phyloP scores from a whole-genome alignment of 2,329 filamentous ascomycete genomes.

The Colletotrichum tofieldiae region DNA sequence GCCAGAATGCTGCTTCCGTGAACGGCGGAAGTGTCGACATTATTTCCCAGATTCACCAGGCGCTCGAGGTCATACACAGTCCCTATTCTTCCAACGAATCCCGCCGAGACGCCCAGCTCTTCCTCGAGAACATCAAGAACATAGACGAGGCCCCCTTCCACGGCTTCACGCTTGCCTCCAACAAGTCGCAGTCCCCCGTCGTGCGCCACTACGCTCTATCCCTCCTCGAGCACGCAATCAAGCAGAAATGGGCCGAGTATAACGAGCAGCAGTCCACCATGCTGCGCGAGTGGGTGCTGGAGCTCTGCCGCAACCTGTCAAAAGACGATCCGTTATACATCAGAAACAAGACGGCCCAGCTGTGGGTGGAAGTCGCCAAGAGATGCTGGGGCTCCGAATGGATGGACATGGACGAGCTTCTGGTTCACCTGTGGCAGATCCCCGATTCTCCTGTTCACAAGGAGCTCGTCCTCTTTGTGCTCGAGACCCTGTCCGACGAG shows the following conservation, averaged over 20 bases:
- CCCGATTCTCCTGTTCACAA: constrained; percentile 77
- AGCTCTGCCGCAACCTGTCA: constrained; percentile 81
- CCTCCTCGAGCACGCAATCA: constrained; percentile 90
- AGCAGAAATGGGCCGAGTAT: constrained; percentile 86
- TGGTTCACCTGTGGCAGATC: constrained; percentile 87
- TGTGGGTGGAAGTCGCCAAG: constrained; percentile 97
- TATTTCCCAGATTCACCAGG: constrained; percentile 82
- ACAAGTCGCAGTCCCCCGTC: constrained; percentile 81
- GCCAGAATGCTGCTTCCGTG: constrained; percentile 47
- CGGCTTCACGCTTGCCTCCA: constrained; percentile 86
- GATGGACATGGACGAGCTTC: constrained; percentile 91
- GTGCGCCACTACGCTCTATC: constrained; percentile 96
- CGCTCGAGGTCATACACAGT: constrained; percentile 89
- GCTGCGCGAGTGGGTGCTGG: constrained; percentile 83
- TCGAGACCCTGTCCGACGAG: constrained; percentile 95
- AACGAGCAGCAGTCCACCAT: constrained; percentile 76
- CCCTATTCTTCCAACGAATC: constrained; percentile 85
- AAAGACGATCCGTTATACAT: constrained; percentile 85
- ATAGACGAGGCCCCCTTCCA: constrained; percentile 85
- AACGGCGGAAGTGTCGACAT: constrained; percentile 60
- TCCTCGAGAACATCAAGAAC: constrained; percentile 88
- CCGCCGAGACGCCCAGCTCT: constrained; percentile 86
- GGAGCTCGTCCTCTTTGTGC: constrained; percentile 87
- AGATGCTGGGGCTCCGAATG: constrained; percentile 93
- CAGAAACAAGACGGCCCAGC: constrained; percentile 92